phyloP scores from a whole-genome alignment of 768 basidiomycete genomes.

The Suillus luteus region DNA sequence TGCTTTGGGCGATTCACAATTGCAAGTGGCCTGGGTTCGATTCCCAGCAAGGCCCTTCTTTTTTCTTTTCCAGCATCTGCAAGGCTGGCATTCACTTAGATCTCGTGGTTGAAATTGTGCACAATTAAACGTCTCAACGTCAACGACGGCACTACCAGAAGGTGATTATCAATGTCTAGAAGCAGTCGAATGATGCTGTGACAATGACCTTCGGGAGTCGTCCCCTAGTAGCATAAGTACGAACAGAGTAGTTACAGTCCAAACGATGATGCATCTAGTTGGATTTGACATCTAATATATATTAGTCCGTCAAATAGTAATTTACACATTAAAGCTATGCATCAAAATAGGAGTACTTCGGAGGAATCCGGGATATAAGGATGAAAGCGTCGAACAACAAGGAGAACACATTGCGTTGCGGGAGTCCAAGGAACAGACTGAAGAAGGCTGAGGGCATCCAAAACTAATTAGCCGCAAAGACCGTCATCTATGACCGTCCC shows the following conservation, averaged over 20 bases:
- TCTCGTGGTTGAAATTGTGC: not conserved
- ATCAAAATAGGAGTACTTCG: not conserved
- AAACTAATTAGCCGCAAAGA: conserved; percentile 27
- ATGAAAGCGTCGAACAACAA: not conserved
- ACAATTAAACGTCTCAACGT: not conserved
- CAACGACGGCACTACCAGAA: not conserved
- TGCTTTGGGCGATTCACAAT: conserved; percentile 33
- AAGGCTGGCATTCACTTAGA: not conserved
- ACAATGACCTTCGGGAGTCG: no score
- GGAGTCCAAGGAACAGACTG: not conserved
- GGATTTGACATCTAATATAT: not conserved
- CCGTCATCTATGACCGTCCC: conserved; percentile 42
- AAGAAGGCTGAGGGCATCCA: not conserved
- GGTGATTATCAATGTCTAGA: no score
- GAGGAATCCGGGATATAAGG: not conserved
- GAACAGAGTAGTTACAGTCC: no score
- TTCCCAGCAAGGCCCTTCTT: conserved; percentile 25
- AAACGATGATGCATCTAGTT: not conserved
- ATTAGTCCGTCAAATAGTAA: not conserved
- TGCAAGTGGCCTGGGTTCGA: conserved; percentile 29
- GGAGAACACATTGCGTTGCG: not conserved
- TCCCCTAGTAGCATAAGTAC: no score
- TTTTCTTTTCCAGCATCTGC: not conserved
- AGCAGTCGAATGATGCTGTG: no score
- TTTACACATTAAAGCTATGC: not conserved